Conservation (phyloP, 2,329 filamentous ascomycete species). For the Stromatinia cepivora region DNA sequence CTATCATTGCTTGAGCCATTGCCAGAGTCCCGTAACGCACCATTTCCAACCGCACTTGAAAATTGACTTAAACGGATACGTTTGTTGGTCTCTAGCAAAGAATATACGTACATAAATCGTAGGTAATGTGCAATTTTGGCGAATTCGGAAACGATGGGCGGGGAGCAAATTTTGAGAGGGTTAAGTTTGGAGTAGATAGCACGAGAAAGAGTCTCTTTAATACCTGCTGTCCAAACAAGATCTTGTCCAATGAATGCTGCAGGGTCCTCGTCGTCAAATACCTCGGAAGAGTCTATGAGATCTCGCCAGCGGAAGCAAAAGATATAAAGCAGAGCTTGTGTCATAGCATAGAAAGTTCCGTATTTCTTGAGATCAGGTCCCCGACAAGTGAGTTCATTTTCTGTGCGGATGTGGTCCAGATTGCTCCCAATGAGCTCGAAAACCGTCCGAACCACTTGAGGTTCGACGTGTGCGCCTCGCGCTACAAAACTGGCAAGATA, state of each 20-base stretch:
- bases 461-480: conserved; percentile 77
- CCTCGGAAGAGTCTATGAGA: conserved; percentile 62
- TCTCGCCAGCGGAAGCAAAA: conserved; percentile 98
- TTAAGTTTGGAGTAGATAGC: conserved; percentile 90
- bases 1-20: conserved; percentile 64
- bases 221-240: conserved; percentile 72
- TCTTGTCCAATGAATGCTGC: conserved; percentile 66
- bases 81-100: conserved; percentile 89
- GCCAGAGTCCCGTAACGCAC: conserved; percentile 51
- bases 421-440: conserved; percentile 78
- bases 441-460: conserved; percentile 75
- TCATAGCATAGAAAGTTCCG: conserved; percentile 67
- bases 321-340: conserved; percentile 71
- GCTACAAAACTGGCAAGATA: conserved; percentile 96
- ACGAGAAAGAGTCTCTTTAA: conserved; percentile 71
- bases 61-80: conserved; percentile 76
- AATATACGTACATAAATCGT: conserved; percentile 84
- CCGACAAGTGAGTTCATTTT: conserved; percentile 71
- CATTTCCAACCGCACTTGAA: conserved; percentile 53
- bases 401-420: conserved; percentile 70
- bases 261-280: conserved; percentile 61
- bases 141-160: conserved; percentile 87
- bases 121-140: conserved; percentile 84
- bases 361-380: conserved; percentile 77
- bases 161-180: conserved; percentile 91